Evolutionary conservation across 2,329 filamentous ascomycete species (phyloP).

Genomic region (Fusarium liriodendri): DNA sequence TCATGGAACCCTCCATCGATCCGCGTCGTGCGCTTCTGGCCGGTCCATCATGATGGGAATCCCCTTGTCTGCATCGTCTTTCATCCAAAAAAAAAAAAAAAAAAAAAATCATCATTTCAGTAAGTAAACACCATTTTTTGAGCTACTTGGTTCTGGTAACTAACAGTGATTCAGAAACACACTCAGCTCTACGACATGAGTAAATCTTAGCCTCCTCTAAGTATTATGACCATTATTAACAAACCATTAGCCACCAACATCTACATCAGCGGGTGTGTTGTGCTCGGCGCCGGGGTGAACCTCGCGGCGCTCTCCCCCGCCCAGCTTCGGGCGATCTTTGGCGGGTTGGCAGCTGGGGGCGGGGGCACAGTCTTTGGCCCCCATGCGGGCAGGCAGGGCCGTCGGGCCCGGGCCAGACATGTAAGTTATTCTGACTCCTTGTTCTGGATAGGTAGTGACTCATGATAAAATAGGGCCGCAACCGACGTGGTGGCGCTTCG

Average conservation of each 20-base stretch:
- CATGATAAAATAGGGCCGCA: neutral
- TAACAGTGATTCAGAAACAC: neutral
- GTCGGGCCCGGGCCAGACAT: neutral
- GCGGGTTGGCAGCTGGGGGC: neutral
- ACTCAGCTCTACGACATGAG: neutral
- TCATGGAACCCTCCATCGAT: neutral
- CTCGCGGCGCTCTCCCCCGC: neutral
- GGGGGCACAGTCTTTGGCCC: neutral
- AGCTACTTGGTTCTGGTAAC: neutral
- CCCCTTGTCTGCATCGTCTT: neutral
- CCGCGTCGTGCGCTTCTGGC: neutral
- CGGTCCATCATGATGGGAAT: neutral
- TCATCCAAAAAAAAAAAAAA: neutral
- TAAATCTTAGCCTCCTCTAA: neutral
- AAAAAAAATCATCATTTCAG: neutral
- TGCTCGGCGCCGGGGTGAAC: neutral
- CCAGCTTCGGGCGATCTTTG: neutral
- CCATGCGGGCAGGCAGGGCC: neutral
- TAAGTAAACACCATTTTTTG: neutral
- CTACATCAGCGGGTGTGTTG: neutral
- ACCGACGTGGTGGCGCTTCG: neutral
- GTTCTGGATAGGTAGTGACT: neutral
- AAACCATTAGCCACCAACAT: neutral
- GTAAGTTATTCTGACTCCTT: neutral
- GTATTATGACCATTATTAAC: neutral